phyloP scores from a whole-genome alignment of 306 rosid genomes.

The Canavalia ensiformis region DNA sequence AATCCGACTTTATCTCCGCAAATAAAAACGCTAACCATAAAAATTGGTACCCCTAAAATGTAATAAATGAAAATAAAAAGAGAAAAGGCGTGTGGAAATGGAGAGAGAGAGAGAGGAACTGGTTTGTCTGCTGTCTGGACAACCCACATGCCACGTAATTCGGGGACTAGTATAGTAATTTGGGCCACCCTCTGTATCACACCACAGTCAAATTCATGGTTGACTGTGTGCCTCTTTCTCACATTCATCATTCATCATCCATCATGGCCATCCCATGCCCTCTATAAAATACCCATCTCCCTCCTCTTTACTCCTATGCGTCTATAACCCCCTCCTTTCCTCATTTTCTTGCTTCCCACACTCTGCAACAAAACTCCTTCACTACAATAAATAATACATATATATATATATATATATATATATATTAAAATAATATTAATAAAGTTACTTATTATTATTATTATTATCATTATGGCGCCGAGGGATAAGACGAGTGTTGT shows the following conservation, averaged over 20 bases:
- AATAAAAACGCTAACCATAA: slow-evolving; percentile 21
- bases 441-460: not conserved
- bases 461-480: slow-evolving; percentile 69
- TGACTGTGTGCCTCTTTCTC: slow-evolving; percentile 55
- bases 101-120: not conserved
- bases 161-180: slow-evolving; percentile 54
- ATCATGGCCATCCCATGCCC: slow-evolving; percentile 14
- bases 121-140: slow-evolving; percentile 46
- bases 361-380: not conserved
- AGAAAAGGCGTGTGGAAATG: not conserved
- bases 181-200: slow-evolving; percentile 36
- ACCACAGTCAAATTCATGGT: slow-evolving; percentile 69
- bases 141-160: slow-evolving; percentile 81
- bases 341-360: not conserved
- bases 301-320: slow-evolving; percentile 17
- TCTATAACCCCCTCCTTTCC: not conserved
- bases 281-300: slow-evolving; percentile 54
- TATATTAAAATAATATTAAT: not conserved
- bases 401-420: not conserved
- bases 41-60: not conserved
- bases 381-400: not conserved
- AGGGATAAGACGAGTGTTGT: slow-evolving; percentile 61
- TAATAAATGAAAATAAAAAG: no score
- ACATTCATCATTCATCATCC: slow-evolving; percentile 22
- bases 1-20: slow-evolving; percentile 36